Evolutionary conservation across 257 asterid genomes (phyloP).

Genomic region (Fraxinus pennsylvanica): DNA sequence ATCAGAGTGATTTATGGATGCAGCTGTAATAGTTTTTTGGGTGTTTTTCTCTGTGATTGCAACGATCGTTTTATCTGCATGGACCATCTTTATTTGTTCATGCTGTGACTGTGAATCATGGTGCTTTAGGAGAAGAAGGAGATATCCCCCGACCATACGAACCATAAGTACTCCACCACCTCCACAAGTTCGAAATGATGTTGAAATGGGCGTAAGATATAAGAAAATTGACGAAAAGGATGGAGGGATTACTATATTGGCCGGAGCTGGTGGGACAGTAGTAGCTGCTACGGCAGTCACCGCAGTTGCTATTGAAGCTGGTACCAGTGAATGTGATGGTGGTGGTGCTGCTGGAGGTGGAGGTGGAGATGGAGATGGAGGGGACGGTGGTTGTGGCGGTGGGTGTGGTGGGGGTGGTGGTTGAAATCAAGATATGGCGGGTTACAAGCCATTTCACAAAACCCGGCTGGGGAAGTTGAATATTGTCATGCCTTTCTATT

Average conservation of each 20-base stretch:
- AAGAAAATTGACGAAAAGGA: constrained; percentile 3
- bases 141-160: not conserved
- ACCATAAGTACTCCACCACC: not conserved
- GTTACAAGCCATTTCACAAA: not conserved
- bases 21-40: too few relatives aligned
- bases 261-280: not conserved
- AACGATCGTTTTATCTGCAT: too few relatives aligned
- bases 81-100: too few relatives aligned
- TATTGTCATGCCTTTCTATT: too few relatives aligned
- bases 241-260: constrained; percentile 23
- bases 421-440: not conserved
- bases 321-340: not conserved
- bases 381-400: not conserved
- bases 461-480: not conserved
- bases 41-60: too few relatives aligned
- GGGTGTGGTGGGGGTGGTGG: not conserved
- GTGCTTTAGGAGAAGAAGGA: not conserved
- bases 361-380: not conserved
- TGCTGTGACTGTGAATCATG: not conserved
- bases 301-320: not conserved
- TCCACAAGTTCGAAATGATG: not conserved
- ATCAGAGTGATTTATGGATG: too few relatives aligned
- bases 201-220: not conserved
- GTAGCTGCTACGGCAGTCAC: not conserved
- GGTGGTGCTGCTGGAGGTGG: not conserved